Evolutionary conservation across 345 rosid genomes (phyloP), one percentile per base, ranked within the genome.

Genomic region (Arabidopsis arenosa): DNA sequence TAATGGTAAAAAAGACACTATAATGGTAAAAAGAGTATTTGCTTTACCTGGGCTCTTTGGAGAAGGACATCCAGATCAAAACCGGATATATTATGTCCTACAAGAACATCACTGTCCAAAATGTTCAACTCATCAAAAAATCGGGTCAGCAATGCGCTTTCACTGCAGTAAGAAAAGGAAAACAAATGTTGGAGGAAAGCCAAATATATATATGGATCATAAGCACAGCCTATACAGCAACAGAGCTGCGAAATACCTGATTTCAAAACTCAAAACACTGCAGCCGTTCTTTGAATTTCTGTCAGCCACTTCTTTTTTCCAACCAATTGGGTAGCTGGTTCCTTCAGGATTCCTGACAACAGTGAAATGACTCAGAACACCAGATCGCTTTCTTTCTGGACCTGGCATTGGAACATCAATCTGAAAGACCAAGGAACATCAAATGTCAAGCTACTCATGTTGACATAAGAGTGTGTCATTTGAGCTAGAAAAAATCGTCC

Each of bases 51-150:
- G 48, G 91, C 84, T 86, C 99, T 88, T 62, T 92, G 93, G 36
- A 95, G 93, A 75, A 95, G 93, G 75, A 95, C 92, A 80, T 92
- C 96, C 79, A 95, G 84, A 83, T 95, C 99, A 88, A 90, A 95
- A 58, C 99, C 96, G 79, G 99, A 95, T 86, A 92, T 83, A 75
- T 95, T 95, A 83, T 95, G 99, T 30, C 99, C 99, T 56, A 18
- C 21, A 18, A 18, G 21, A 18, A 18, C 21, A 18, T 18, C 21
- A 18, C 21, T 18, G 21, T 18, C 21, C 21, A 18, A 18, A 18
- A 0, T 18, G 21, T 18, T 18, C 21, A 18, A 18, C 21, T 18
- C 21, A 18, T 18, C 21, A 18, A 18, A 18, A 18, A 18, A 18
- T 18, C 21, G 21, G 21, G 21, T 18, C 21, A 18, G 21, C 21